Evolutionary conservation across 495 filamentous ascomycete species (phyloP), one percentile per base, ranked within the genome.

Genomic region (Penicillium waksmanii): DNA sequence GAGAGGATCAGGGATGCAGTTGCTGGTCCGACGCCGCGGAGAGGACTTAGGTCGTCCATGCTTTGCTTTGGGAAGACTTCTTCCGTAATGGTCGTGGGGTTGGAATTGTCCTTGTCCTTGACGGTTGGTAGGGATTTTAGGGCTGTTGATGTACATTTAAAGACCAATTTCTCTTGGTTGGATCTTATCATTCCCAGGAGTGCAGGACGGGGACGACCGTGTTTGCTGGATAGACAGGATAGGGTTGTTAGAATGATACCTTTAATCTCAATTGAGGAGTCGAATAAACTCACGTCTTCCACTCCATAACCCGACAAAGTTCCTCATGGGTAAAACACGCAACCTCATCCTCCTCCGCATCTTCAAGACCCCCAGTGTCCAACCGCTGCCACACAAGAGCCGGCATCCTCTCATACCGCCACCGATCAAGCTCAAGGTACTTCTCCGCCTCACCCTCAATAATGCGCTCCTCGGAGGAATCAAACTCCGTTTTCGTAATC

Each of bases 1-100:
- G 87, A 83, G 3, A 93, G 78, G 3, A 93, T 72, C 23, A 94
- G 75, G 3, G 88, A 91, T 0, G 87, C 89, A 0, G 89, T 92
- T 7, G 90, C 89, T 25, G 86, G 85, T 0, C 90, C 90, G 50
- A 93, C 82, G 43, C 89, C 90, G 17, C 81, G 74, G 36, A 94
- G 73, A 8, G 71, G 75, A 4, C 72, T 67, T 3, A 89, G 76
- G 2, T 66, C 68, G 17, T 80, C 62, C 17, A 85, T 61, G 47
- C 85, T 80, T 4, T 62, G 42, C 33, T 73, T 64, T 42, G 73
- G 77, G 60, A 85, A 85, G 12, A 60, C 54, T 5, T 27, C 25
- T 0, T 27, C 25, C 5, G 21, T 1, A 3, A 21, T 21, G 21
- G 21, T 21, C 21, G 21, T 21, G 21, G 21, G 21, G 3, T 21